Conservation (phyloP, 73 alveolate species). For the Tetrahymena borealis region DNA sequence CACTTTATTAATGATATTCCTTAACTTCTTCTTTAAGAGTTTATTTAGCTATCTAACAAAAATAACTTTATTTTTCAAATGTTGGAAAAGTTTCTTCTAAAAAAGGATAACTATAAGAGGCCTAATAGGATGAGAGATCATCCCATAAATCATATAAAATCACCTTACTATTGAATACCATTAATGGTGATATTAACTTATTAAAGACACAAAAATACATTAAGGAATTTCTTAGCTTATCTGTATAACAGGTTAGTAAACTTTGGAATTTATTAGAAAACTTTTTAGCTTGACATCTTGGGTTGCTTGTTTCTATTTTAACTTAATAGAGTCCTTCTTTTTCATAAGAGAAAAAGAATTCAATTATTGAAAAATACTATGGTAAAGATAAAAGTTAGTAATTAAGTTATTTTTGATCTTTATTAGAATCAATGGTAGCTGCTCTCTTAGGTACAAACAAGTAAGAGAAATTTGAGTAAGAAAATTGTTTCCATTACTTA, state of each 20-base stretch:
- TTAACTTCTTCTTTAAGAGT: not conserved
- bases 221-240: not conserved
- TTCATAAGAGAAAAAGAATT: not conserved
- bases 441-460: not conserved
- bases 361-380: not conserved
- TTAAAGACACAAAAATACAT: not conserved
- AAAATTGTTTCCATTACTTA: not conserved
- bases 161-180: not conserved
- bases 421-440: not conserved
- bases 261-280: not conserved
- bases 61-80: not conserved
- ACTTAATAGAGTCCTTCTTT: not conserved
- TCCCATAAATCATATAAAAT: not conserved
- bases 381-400: not conserved
- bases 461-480: not conserved
- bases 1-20: not conserved
- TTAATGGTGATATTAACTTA: not conserved
- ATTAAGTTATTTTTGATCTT: not conserved
- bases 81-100: not conserved
- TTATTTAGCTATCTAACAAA: not conserved
- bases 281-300: not conserved
- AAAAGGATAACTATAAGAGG: not conserved
- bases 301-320: not conserved
- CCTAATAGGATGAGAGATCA: not conserved
- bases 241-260: not conserved